Conservation (phyloP, 2,329 filamentous ascomycete species). For the Rhinocladiella similis region DNA sequence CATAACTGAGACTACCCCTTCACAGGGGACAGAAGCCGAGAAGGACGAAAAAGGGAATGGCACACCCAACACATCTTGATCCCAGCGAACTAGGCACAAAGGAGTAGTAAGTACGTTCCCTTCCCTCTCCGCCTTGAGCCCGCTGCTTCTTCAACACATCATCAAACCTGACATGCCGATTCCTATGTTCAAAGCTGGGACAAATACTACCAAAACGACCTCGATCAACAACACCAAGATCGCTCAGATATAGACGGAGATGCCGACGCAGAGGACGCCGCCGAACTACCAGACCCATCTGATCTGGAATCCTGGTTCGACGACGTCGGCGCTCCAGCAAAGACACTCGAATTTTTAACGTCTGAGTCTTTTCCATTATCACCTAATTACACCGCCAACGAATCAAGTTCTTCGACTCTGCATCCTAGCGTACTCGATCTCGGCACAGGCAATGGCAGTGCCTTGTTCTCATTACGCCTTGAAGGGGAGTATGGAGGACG, state of each 20-base stretch:
- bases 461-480: slow-evolving; percentile 78
- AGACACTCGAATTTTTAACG: slow-evolving; percentile 70
- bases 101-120: slow-evolving; percentile 68
- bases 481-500: slow-evolving; percentile 63
- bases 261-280: slow-evolving; percentile 64
- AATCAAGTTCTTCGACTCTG: neutral
- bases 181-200: slow-evolving; percentile 61
- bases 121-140: neutral
- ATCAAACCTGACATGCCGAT: neutral
- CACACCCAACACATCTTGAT: slow-evolving; percentile 64
- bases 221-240: slow-evolving; percentile 27
- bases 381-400: slow-evolving; percentile 32
- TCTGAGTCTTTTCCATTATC: slow-evolving; percentile 48
- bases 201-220: slow-evolving; percentile 46
- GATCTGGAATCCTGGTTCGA: slow-evolving; percentile 91
- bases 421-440: slow-evolving; percentile 64
- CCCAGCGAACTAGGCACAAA: slow-evolving; percentile 84
- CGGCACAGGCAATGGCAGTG: slow-evolving; percentile 89
- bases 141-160: neutral
- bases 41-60: slow-evolving; percentile 24
- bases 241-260: slow-evolving; percentile 17
- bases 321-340: slow-evolving; percentile 82
- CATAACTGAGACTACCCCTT: neutral
- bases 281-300: slow-evolving; percentile 68
- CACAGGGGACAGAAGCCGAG: neutral